These are phyloP conservation scores for Lactarius pseudohatsudake DNA, from an alignment of 768 basidiomycete genomes.

Conservation along the genomic window DNA sequence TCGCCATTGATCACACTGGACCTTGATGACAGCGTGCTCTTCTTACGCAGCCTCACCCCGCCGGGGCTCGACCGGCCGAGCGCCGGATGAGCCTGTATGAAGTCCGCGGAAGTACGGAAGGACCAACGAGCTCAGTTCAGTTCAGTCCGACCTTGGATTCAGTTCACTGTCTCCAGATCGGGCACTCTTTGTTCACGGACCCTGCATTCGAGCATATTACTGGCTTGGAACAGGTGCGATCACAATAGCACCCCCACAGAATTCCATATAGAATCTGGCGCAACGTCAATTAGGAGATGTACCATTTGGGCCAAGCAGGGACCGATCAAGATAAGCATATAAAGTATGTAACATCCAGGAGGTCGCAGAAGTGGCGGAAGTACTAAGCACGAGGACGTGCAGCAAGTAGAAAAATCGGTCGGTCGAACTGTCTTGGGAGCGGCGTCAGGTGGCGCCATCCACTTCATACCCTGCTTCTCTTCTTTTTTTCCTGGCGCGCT, in stretches of 20 bases:
- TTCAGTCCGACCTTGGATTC: not conserved
- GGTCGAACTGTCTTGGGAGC: conserved; percentile 18
- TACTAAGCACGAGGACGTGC: conserved; percentile 10
- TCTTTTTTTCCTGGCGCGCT: conserved; percentile 43
- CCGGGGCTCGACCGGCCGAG: conserved; percentile 21
- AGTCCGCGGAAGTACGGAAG: conserved; percentile 18
- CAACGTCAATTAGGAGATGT: conserved; percentile 15
- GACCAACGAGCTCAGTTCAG: conserved; percentile 13
- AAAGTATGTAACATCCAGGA: conserved; percentile 27
- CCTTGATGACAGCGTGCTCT: conserved; percentile 19
- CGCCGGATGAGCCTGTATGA: conserved; percentile 20
- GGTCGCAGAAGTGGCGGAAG: conserved; percentile 13
- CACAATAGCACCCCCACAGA: not conserved
- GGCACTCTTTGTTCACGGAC: conserved; percentile 9
- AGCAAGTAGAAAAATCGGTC: conserved; percentile 9
- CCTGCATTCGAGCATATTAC: not conserved
- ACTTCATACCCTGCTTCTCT: conserved; percentile 44
- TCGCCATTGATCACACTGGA: conserved; percentile 23
- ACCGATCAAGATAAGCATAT: conserved; percentile 28
- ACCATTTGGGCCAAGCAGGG: conserved; percentile 16
- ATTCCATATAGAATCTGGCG: conserved; percentile 18
- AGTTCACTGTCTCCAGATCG: not conserved
- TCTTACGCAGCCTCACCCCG: conserved; percentile 27
- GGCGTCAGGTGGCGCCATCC: conserved; percentile 21
- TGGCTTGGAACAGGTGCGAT: conserved; percentile 11